These are phyloP conservation scores for Ephemerocybe angulata DNA, from an alignment of 768 basidiomycete genomes.

Conservation along the genomic window DNA sequence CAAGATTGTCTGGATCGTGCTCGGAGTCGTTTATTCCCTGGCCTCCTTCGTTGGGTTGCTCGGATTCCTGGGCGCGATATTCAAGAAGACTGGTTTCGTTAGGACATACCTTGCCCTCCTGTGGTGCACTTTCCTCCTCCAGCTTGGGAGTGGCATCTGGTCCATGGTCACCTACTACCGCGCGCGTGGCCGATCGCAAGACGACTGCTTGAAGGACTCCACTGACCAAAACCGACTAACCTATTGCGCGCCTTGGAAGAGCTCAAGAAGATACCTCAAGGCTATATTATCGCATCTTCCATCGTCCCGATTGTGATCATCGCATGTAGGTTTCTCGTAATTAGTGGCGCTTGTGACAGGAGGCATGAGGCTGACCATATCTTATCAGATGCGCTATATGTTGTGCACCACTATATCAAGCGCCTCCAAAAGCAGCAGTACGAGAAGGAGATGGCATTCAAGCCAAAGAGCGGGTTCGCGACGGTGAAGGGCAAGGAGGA, in stretches of 20 bases:
- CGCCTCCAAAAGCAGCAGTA: conserved; percentile 27
- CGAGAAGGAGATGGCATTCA: conserved; percentile 20
- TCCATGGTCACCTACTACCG: conserved; percentile 31
- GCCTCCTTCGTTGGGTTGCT: conserved; percentile 31
- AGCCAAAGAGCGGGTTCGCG: conserved; percentile 20
- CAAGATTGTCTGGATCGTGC: conserved; percentile 29
- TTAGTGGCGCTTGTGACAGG: too few species aligned
- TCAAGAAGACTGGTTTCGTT: conserved; percentile 35
- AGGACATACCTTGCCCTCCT: conserved; percentile 31
- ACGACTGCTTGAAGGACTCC: conserved; percentile 28
- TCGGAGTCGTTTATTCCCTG: conserved; percentile 29
- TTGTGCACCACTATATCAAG: conserved; percentile 33
- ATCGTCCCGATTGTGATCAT: conserved; percentile 36
- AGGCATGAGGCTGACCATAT: conserved; percentile 7
- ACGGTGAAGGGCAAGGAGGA: conserved; percentile 28
- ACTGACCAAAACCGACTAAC: conserved; percentile 23
- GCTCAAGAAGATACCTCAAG: conserved; percentile 24
- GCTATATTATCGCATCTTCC: conserved; percentile 26
- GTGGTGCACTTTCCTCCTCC: conserved; percentile 24
- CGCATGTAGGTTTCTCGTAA: conserved; percentile 31
- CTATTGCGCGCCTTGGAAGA: conserved; percentile 25
- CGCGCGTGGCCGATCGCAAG: conserved; percentile 20
- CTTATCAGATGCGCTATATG: conserved; percentile 37
- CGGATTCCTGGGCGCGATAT: conserved; percentile 38
- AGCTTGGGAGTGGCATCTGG: conserved; percentile 29